Evolutionary conservation across 371 early-diverging fungal genomes (phyloP).

Genomic region (Mucor sp.): DNA sequence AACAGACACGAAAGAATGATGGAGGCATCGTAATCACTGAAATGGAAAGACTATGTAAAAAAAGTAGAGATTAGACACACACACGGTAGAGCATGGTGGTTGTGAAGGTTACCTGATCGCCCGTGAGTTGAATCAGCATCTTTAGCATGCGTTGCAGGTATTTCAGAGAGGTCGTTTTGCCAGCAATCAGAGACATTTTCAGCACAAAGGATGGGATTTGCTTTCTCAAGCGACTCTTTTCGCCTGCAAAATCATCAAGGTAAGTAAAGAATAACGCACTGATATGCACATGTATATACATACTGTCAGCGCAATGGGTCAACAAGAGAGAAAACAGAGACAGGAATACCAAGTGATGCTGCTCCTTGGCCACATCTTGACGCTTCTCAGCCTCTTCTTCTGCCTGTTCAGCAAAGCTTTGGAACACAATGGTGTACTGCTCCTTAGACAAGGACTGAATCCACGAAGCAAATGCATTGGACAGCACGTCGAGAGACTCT

Average conservation of each 20-base stretch:
- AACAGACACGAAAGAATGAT: conserved; percentile 36
- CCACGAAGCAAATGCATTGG: conserved; percentile 32
- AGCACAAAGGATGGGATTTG: conserved; percentile 42
- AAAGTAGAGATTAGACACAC: neutral
- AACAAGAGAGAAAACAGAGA: conserved; percentile 27
- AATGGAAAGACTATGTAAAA: conserved; percentile 16
- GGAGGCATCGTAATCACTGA: conserved; percentile 32
- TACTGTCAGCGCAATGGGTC: conserved; percentile 19
- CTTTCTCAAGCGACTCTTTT: conserved; percentile 44
- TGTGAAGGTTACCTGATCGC: conserved; percentile 24
- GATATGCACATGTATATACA: neutral
- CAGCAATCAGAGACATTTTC: conserved; percentile 39
- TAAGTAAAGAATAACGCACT: neutral
- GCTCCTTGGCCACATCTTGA: conserved; percentile 17
- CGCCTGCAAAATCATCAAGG: conserved; percentile 25
- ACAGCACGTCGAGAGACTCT: conserved; percentile 15
- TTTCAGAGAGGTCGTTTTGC: conserved; percentile 34
- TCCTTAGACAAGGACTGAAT: conserved; percentile 30
- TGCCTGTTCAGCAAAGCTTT: conserved; percentile 26
- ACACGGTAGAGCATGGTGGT: neutral
- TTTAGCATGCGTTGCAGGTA: conserved; percentile 38
- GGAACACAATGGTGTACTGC: conserved; percentile 29
- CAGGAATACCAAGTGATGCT: conserved; percentile 35
- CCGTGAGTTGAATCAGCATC: conserved; percentile 40
- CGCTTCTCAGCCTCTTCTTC: conserved; percentile 28